These are phyloP conservation scores for Cetraspora pellucida DNA, from an alignment of 192 early-diverging fungal species.

Conservation along the genomic window DNA sequence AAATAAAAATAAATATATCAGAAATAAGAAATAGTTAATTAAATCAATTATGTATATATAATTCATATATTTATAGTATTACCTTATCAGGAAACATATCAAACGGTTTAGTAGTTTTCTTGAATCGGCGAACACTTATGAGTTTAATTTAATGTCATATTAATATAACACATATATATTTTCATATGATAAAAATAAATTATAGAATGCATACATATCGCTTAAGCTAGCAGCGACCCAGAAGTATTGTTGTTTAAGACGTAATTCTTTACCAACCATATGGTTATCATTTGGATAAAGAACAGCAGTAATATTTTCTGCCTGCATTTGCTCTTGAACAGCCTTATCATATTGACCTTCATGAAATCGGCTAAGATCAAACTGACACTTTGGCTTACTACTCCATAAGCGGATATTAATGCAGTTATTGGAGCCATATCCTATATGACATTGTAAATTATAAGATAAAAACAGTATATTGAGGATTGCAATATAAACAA, in stretches of 20 bases:
- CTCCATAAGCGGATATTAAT: slow-evolving; percentile 98
- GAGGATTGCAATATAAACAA: background rate
- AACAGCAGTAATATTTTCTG: slow-evolving; percentile 94
- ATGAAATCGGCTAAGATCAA: slow-evolving; percentile 87
- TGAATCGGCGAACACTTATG: slow-evolving; percentile 86
- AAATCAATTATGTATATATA: too few relatives aligned
- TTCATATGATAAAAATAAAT: slow-evolving; percentile 5
- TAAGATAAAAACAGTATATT: background rate
- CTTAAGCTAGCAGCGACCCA: slow-evolving; percentile 90
- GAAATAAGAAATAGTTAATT: too few relatives aligned
- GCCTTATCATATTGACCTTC: slow-evolving; percentile 91
- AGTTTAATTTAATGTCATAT: background rate
- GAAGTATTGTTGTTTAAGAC: slow-evolving; percentile 98
- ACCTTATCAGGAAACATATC: slow-evolving; percentile 89
- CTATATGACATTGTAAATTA: background rate
- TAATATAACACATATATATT: too few relatives aligned
- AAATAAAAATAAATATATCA: too few relatives aligned
- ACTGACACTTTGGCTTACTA: slow-evolving; percentile 86
- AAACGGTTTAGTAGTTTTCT: slow-evolving; percentile 82
- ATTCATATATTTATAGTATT: too few relatives aligned
- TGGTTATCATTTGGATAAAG: slow-evolving; percentile 99
- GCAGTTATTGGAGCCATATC: slow-evolving; percentile 84
- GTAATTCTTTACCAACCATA: slow-evolving; percentile 92
- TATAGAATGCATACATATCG: slow-evolving; percentile 56
- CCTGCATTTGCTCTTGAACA: slow-evolving; percentile 87